Percentiles rank a stretch among this genome's conserved stretches.
These are phyloP conservation scores for Cadophora sp. DNA, from an alignment of 2,329 filamentous ascomycete genomes.

Conservation along the genomic window DNA sequence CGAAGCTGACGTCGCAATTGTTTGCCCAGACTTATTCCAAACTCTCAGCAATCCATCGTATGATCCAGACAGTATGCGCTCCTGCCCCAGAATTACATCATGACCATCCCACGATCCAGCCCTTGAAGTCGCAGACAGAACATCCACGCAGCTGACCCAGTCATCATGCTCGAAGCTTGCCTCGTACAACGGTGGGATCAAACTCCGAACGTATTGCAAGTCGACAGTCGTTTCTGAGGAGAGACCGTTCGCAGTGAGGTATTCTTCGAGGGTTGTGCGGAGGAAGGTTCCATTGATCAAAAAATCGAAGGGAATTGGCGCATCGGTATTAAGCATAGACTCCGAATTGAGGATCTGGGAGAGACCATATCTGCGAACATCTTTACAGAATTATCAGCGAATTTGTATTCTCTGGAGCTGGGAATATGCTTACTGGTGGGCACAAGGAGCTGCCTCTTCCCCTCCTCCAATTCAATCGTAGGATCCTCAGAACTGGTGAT, in stretches of 20 bases:
- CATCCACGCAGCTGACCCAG: conserved; percentile 90
- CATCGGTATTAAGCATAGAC: conserved; percentile 70
- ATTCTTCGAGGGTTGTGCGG: conserved; percentile 87
- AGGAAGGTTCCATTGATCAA: conserved; percentile 93
- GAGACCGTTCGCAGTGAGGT: conserved; percentile 83
- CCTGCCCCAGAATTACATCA: conserved; percentile 60
- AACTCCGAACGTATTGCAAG: conserved; percentile 90
- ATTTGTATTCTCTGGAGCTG: not conserved
- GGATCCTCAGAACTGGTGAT: conserved; percentile 65
- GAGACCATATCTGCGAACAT: conserved; percentile 73
- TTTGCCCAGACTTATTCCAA: conserved; percentile 88
- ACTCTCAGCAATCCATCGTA: conserved; percentile 90
- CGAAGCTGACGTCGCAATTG: conserved; percentile 77
- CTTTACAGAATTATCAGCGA: conserved; percentile 46
- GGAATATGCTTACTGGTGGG: conserved; percentile 57
- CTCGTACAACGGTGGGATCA: conserved; percentile 88
- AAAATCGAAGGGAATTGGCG: conserved; percentile 87
- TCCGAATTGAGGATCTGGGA: conserved; percentile 75
- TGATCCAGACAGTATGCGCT: conserved; percentile 86
- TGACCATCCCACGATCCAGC: conserved; percentile 63
- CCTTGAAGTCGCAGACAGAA: conserved; percentile 72
- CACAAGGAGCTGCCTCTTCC: conserved; percentile 66
- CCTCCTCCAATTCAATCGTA: conserved; percentile 64
- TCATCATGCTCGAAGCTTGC: conserved; percentile 97
- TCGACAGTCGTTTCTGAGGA: conserved; percentile 87